Base-by-base conservation (phyloP, 192 early-diverging fungal genomes). In the Phycomyces blakesleeanus region DNA sequence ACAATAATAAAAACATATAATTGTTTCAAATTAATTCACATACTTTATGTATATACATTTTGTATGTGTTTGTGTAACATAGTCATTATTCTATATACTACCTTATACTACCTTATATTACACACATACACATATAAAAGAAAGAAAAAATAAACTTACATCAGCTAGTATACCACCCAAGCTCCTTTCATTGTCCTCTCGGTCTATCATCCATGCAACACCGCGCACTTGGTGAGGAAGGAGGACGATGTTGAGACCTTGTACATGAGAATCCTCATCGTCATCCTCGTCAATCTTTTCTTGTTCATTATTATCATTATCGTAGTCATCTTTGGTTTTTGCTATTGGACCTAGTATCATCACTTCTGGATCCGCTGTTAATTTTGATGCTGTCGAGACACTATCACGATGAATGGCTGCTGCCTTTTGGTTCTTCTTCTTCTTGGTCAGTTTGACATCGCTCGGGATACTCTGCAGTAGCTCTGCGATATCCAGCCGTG, bases 161-260 rank as follows among this genome's bases (percentile, higher is more conserved):
- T 76, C 74, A 16, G 74, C 74, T 7, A 76, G 51, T 22, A 76
- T 76, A 16, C 74, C 74, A 55, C 74, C 74, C 14, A 22, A 38
- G 39, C 55, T 59, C 7, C 53, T 63, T 47, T 66, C 37, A 47
- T 69, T 68, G 16, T 56, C 41, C 44, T 76, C 74, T 27, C 74
- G 53, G 52, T 71, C 68, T 40, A 70, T 52, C 74, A 76, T 76
- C 74, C 74, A 76, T 20, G 40, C 40, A 2, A 71, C 52, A 51
- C 74, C 74, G 11, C 64, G 54, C 16, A 50, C 15, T 40, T 76
- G 74, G 55, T 76, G 69, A 42, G 60, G 56, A 60, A 76, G 61
- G 10, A 76, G 26, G 16, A 44, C 14, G 42, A 60, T 50, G 3
- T 18, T 60, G 16, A 60, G 20, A 2, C 59, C 59, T 5, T 41